Base-by-base conservation (phyloP, 768 basidiomycete species). In the Cyclocybe aegerita region DNA sequence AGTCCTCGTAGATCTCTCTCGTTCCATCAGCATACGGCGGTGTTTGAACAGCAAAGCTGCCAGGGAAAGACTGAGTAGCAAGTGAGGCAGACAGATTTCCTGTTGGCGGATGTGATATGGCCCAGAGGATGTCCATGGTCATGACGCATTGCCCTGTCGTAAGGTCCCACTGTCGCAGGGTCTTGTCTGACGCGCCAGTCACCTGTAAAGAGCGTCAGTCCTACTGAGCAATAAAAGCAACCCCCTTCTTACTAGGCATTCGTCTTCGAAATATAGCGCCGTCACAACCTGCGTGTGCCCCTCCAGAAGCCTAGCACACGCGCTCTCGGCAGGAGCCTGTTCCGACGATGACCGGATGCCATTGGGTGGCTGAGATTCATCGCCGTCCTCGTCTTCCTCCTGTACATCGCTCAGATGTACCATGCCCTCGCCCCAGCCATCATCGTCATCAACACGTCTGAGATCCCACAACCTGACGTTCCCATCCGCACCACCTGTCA, bases 71-170 rank as follows among this genome's bases (percentile, higher is more conserved):
- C 53, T 73, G 73, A 52, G 67, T 73, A 7, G 78, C 67, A 31
- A 79, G 51, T 1, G 70, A 66, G 39, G 60, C 65, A 12, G 74
- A 70, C 15, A 78, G 63, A 11, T 67, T 66, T 9, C 75, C 61
- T 17, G 72, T 64, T 35, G 86, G 78, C 2, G 93, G 85, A 69
- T 98, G 96, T 8, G 93, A 93, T 58, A 98, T 96, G 2, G 96
- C 97, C 97, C 97, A 99, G 17, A 99, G 83, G 56, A 99, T 97
- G 68, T 99, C 97, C 97, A 99, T 99, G 16, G 96, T 96, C 76
- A 97, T 87, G 40, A 98, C 88, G 69, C 97, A 99, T 75, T 98
- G 97, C 6, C 96, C 97, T 0, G 97, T 98, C 14, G 81, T 83
- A 47, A 98, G 81, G 64, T 98, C 97, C 97, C 97, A 99, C 65